phyloP scores from a whole-genome alignment of 768 basidiomycete genomes.

The Pilatotrama ljubarskyi region DNA sequence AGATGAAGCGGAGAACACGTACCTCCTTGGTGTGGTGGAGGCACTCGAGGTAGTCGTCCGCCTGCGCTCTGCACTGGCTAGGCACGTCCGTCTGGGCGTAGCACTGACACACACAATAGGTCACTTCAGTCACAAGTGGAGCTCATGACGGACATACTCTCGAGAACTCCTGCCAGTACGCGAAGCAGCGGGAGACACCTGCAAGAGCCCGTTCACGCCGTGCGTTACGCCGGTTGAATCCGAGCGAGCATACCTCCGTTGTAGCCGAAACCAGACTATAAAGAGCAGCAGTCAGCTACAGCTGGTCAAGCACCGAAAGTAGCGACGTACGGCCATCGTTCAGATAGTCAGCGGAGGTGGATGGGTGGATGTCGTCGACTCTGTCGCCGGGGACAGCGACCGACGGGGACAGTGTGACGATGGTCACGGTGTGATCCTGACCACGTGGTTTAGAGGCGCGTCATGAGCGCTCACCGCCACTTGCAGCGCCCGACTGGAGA shows the following conservation, averaged over 20 bases:
- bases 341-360: slow-evolving; percentile 14
- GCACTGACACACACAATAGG: slow-evolving; percentile 51
- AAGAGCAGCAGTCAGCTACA: not conserved
- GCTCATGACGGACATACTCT: slow-evolving; percentile 44
- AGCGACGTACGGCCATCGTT: slow-evolving; percentile 43
- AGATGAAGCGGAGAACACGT: slow-evolving; percentile 28
- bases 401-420: not conserved
- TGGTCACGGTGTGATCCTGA: slow-evolving; percentile 4
- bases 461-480: not conserved
- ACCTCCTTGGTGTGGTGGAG: slow-evolving; percentile 90
- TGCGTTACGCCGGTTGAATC: not conserved
- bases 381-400: not conserved
- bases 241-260: slow-evolving; percentile 18
- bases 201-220: slow-evolving; percentile 13
- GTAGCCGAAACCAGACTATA: slow-evolving; percentile 57
- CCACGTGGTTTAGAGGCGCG: not conserved
- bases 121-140: not conserved
- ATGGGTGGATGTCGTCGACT: slow-evolving; percentile 1
- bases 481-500: not conserved
- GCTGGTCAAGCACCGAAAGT: not conserved
- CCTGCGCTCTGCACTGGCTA: slow-evolving; percentile 63
- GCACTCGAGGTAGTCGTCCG: slow-evolving; percentile 90
- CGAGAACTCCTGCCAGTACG: slow-evolving; percentile 90
- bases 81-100: slow-evolving; percentile 82
- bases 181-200: slow-evolving; percentile 87